Base-by-base conservation (phyloP, 2,329 filamentous ascomycete genomes). In the Xylariaceae sp. region DNA sequence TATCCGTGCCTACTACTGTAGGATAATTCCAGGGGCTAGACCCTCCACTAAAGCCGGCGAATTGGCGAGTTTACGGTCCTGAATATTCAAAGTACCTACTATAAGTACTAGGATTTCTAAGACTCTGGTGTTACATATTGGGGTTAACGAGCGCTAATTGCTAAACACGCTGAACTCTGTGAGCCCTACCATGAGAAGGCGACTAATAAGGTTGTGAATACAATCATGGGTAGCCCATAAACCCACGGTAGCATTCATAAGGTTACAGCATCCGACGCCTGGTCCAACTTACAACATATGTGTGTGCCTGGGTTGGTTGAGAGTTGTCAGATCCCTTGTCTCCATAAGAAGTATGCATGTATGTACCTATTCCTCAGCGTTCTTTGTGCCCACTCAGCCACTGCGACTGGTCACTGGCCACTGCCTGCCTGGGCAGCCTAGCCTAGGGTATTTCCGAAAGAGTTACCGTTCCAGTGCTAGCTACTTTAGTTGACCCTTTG, bases 361-460 rank as follows among this genome's bases (percentile, higher is more conserved):
- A n/a, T n/a, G n/a, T n/a, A n/a, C n/a, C n/a, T n/a, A 16, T 40
- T 48, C 43, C 50, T 40, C 54, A 53, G 50, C 54, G 54, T 51
- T 54, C 60, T 60, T 60, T 58, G 50, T 57, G 52, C 52, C 32
- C 32, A 37, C 32, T 16, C n/a, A n/a, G n/a, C n/a, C n/a, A n/a
- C n/a, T n/a, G n/a, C n/a, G n/a, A n/a, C n/a, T n/a, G n/a, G n/a
- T n/a, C n/a, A n/a, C n/a, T n/a, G n/a, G n/a, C n/a, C n/a, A n/a
- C n/a, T n/a, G n/a, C n/a, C n/a, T n/a, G n/a, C n/a, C n/a, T n/a
- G n/a, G n/a, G n/a, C n/a, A n/a, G 23, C 23, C 23, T 9, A 26
- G 23, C 23, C 57, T 48, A 63, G 61, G 61, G 56, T 62, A 52
- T 54, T 61, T 58, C 61, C 61, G 61, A 63, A 63, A 58, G 54